These are phyloP conservation scores for Vachellia collinsii DNA, from an alignment of 306 rosid genomes.

Conservation along the genomic window DNA sequence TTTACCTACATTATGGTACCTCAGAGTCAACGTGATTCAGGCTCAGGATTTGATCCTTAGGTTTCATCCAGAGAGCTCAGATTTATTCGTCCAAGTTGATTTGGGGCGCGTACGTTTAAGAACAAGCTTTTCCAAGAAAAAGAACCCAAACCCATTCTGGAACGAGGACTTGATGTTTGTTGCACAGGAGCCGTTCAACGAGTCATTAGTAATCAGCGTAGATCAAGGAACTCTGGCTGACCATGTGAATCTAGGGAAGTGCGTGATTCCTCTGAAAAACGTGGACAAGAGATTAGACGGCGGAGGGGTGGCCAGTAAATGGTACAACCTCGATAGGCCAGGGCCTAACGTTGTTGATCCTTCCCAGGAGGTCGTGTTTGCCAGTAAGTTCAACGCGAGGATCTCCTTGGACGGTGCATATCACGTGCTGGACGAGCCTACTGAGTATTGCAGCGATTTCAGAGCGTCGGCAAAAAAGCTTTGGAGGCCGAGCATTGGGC, in stretches of 20 bases:
- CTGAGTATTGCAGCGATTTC: slow-evolving; percentile 50
- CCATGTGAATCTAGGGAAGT: slow-evolving; percentile 37
- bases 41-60: slow-evolving; percentile 47
- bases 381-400: slow-evolving; percentile 52
- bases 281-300: slow-evolving; percentile 32
- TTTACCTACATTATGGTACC: slow-evolving; percentile 58
- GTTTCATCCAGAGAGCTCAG: slow-evolving; percentile 24
- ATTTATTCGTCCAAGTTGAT: slow-evolving; percentile 45
- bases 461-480: slow-evolving; percentile 41
- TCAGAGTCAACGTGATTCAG: slow-evolving; percentile 54
- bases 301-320: background rate
- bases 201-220: slow-evolving; percentile 34
- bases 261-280: slow-evolving; percentile 35
- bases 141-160: slow-evolving; percentile 44
- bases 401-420: slow-evolving; percentile 56
- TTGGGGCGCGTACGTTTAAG: slow-evolving; percentile 40
- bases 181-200: slow-evolving; percentile 55
- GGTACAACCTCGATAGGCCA: slow-evolving; percentile 32
- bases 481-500: slow-evolving; percentile 48
- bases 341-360: slow-evolving; percentile 3
- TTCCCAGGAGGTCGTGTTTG: slow-evolving; percentile 40
- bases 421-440: slow-evolving; percentile 54
- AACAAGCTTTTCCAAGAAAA: slow-evolving; percentile 39
- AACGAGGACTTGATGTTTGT: slow-evolving; percentile 59
- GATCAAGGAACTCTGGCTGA: slow-evolving; percentile 36